phyloP scores from a whole-genome alignment of 352 stramenopile species.

The Blastocystis sp. region DNA sequence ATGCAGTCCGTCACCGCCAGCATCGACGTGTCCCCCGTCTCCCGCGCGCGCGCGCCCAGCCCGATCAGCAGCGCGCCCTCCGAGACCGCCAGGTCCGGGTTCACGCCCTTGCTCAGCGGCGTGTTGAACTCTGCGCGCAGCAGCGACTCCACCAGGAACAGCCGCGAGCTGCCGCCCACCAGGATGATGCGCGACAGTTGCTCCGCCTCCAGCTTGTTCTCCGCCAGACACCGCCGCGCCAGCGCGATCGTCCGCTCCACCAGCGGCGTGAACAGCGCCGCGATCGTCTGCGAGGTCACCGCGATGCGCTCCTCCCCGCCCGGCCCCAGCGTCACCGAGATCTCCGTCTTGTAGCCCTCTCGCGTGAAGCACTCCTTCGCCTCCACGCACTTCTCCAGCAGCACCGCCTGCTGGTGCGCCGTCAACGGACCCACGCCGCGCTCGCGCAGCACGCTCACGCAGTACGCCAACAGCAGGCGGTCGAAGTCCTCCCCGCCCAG shows the following conservation, averaged over 20 bases:
- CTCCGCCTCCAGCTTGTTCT: background rate
- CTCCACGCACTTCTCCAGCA: background rate
- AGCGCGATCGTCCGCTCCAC: background rate
- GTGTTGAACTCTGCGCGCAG: background rate
- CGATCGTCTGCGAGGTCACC: background rate
- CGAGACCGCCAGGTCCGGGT: background rate
- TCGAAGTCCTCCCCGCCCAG: constrained; percentile 98
- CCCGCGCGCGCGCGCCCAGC: background rate
- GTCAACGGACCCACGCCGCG: background rate
- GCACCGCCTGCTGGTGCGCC: background rate
- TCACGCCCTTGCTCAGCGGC: background rate
- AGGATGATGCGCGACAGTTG: background rate
- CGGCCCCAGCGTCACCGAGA: background rate
- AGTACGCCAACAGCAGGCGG: too few relatives aligned
- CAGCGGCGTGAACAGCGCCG: background rate
- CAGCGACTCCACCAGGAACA: background rate
- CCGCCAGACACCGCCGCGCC: background rate
- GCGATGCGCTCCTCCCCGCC: background rate
- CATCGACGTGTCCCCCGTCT: background rate
- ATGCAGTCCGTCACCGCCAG: background rate
- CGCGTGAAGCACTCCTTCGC: background rate
- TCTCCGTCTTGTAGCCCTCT: background rate
- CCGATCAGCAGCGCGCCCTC: background rate
- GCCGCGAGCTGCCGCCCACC: background rate
- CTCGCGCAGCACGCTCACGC: background rate